A percentile compares a stretch with the other conserved stretches of the same genome.
Conservation (phyloP, 106 monocot genomes). For the Iris macrosiphon region DNA sequence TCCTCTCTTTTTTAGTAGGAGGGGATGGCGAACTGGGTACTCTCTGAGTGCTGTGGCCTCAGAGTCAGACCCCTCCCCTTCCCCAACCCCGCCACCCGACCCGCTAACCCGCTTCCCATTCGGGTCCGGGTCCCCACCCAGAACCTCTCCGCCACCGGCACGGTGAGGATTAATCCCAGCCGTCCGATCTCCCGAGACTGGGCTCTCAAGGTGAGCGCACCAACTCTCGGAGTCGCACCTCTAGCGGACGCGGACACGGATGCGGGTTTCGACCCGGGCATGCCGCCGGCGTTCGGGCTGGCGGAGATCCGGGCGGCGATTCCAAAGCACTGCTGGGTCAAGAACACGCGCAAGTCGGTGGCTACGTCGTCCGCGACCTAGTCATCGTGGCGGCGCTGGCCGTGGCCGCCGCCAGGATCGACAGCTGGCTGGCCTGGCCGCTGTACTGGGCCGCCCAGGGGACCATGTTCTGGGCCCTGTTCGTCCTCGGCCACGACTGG, state of each 20-base stretch:
- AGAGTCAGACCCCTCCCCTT: conserved; percentile 20
- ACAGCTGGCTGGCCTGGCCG: conserved; percentile 75
- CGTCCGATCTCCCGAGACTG: conserved; percentile 22
- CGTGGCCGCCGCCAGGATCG: conserved; percentile 45
- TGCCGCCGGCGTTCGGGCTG: conserved; percentile 58
- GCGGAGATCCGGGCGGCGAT: conserved; percentile 63
- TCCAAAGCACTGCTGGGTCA: conserved; percentile 79
- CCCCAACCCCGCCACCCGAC: conserved; percentile 3
- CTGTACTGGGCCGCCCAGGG: conserved; percentile 88
- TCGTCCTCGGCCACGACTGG: conserved; percentile 96
- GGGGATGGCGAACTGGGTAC: conserved; percentile 41
- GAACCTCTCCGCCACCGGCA: background rate
- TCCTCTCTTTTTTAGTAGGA: too few species aligned
- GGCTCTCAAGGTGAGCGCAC: conserved; percentile 23
- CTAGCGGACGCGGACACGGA: conserved; percentile 14
- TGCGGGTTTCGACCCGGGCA: conserved; percentile 47
- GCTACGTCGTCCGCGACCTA: conserved; percentile 72
- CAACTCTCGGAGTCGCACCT: background rate
- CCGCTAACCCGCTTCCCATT: too few species aligned
- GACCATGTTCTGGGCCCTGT: conserved; percentile 97
- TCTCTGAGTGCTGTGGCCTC: conserved; percentile 38
- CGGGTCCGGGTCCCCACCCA: background rate
- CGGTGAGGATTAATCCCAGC: background rate
- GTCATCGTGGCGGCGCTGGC: conserved; percentile 48
- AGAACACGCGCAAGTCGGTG: conserved; percentile 63